Percentiles rank a stretch among this genome's conserved stretches.
phyloP scores from a whole-genome alignment of 345 rosid genomes.

The Aquilaria malaccensis region DNA sequence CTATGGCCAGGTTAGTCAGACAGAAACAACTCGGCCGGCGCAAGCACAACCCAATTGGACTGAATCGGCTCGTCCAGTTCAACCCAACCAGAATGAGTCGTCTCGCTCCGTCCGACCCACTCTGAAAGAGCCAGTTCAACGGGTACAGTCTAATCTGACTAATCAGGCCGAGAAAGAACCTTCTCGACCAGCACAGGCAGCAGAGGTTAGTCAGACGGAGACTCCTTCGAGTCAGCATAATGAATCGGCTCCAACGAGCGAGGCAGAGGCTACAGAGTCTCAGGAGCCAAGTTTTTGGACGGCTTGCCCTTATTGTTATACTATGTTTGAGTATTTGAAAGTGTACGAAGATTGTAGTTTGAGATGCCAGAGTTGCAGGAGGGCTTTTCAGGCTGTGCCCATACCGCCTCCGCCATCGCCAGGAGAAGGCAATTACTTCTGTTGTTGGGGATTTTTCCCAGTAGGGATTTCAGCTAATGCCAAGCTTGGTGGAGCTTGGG shows the following conservation, averaged over 20 bases:
- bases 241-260: constrained; percentile 18
- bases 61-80: constrained; percentile 16
- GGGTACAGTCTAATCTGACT: not conserved
- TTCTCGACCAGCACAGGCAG: not conserved
- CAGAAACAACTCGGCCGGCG: constrained; percentile 12
- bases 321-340: constrained; percentile 72
- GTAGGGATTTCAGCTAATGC: constrained; percentile 45
- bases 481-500: constrained; percentile 16
- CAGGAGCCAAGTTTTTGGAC: constrained; percentile 72
- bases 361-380: constrained; percentile 67
- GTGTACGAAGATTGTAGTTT: constrained; percentile 71
- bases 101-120: not conserved
- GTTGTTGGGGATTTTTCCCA: constrained; percentile 75
- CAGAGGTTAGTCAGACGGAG: constrained; percentile 13
- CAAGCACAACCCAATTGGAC: not conserved
- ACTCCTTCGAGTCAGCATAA: constrained; percentile 9
- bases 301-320: constrained; percentile 79
- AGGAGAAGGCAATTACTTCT: constrained; percentile 53
- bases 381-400: constrained; percentile 72
- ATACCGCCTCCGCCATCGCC: constrained; percentile 57
- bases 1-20: constrained; percentile 1
- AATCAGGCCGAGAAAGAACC: constrained; percentile 13
- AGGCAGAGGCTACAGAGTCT: constrained; percentile 18
- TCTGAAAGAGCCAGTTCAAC: constrained; percentile 2
- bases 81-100: constrained; percentile 2